Evolutionary conservation across 2,329 filamentous ascomycete species (phyloP), one percentile per base, ranked within the genome.

Genomic region (Trichoderma cornu-damae): DNA sequence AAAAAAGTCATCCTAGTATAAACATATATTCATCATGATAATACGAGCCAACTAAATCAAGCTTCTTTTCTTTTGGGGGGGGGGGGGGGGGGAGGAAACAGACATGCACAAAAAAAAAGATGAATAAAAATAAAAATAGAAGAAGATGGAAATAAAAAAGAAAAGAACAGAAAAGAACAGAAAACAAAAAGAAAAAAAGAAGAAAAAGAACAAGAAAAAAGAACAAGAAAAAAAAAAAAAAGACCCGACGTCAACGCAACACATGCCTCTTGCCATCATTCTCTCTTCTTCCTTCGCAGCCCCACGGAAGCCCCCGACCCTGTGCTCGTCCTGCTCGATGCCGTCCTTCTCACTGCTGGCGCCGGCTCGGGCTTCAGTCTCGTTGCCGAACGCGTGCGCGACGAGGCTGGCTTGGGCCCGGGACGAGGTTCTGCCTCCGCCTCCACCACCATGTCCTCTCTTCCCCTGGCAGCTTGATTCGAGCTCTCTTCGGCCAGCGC

Each of bases 341-440:
- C 66, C 5, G 68, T 62, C 57, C 75, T 78, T 61, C 72, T 69
- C 65, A 77, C 77, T n/a, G 77, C 77, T n/a, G 66, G 61, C 16
- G 73, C 69, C 38, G 74, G 71, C 59, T 73, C 69, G 59, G 72
- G 67, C 61, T 73, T 76, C 69, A 76, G 79, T 26, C 43, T 58
- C 12, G 42, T 28, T 42, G 49, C 22, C 14, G 54, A 50, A 8
- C 54, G 54, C n/a, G 54, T 51, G 26, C 54, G 46, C 9, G 46
- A 43, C 9, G 47, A 50, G n/a, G 54, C 38, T 4, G 16, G 26
- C 28, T 37, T 38, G 28, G 44, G 55, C 12, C 20, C 54, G 11
- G 61, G 58, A 58, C 60, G 64, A n/a, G 65, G 64, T 12, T 69
- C 67, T 24, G 66, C 65, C 49, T 69, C 67, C 14, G 70, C 70